phyloP scores from a whole-genome alignment of 768 basidiomycete species.

The Lentinus brumalis region DNA sequence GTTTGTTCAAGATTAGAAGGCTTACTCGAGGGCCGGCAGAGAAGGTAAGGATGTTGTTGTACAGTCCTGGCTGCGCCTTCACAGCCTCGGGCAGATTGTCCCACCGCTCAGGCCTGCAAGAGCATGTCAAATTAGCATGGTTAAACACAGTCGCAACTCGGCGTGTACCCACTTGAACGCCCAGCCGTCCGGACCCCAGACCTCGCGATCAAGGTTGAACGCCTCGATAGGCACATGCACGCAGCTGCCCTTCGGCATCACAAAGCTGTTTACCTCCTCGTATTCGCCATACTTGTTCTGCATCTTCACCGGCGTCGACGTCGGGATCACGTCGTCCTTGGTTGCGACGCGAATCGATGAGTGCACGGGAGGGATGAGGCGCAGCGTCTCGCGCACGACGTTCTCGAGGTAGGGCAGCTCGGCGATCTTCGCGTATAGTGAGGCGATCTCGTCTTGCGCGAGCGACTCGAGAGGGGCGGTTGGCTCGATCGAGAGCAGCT shows the following conservation, averaged over 20 bases:
- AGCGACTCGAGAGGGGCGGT: constrained; percentile 41
- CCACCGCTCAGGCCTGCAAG: constrained; percentile 77
- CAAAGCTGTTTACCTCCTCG: constrained; percentile 43
- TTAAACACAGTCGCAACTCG: not conserved
- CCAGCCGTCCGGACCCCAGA: constrained; percentile 86
- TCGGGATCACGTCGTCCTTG: constrained; percentile 77
- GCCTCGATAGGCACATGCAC: constrained; percentile 81
- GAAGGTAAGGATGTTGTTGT: constrained; percentile 71
- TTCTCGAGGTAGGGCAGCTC: constrained; percentile 74
- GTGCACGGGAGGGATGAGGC: constrained; percentile 81
- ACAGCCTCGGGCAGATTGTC: constrained; percentile 73
- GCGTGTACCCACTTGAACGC: constrained; percentile 60
- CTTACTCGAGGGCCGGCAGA: constrained; percentile 81
- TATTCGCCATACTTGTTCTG: constrained; percentile 46
- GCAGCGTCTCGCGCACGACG: constrained; percentile 71
- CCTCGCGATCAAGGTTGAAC: constrained; percentile 72
- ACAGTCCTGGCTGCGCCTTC: constrained; percentile 67
- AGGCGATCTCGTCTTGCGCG: constrained; percentile 65
- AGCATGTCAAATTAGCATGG: too few relatives aligned
- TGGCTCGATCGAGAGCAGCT: constrained; percentile 55
- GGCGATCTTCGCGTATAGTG: constrained; percentile 56
- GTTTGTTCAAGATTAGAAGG: too few relatives aligned
- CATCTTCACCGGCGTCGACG: constrained; percentile 58
- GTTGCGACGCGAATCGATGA: constrained; percentile 80
- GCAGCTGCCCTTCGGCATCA: constrained; percentile 66